These are phyloP conservation scores for Lachnellula willkommii DNA, from an alignment of 2,329 filamentous ascomycete genomes.

Conservation along the genomic window DNA sequence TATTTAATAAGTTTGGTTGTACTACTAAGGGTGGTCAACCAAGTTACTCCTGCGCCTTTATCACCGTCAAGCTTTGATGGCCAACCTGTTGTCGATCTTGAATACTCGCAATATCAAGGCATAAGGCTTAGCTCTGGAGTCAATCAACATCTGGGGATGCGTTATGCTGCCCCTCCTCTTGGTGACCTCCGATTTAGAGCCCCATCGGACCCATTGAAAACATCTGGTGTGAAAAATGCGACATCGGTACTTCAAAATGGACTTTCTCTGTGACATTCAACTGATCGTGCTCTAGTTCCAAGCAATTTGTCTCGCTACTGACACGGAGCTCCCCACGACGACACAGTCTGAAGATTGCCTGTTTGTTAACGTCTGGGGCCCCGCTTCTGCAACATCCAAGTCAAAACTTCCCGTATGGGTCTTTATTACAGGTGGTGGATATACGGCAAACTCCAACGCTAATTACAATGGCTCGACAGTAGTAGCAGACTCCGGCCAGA, in stretches of 20 bases:
- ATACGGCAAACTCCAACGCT: constrained; percentile 42
- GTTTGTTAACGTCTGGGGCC: constrained; percentile 42
- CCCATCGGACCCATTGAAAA: constrained; percentile 39
- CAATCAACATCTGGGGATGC: constrained; percentile 66
- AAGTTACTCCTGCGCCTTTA: not conserved
- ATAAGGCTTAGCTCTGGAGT: constrained; percentile 48
- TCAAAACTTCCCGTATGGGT: constrained; percentile 50
- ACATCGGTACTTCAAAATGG: constrained; percentile 12
- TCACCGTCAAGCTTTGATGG: not conserved
- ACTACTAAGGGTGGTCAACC: not conserved
- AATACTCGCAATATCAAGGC: constrained; percentile 62
- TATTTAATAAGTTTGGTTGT: not conserved
- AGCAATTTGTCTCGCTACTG: constrained; percentile 41
- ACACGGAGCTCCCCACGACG: constrained; percentile 23
- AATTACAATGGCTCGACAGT: constrained; percentile 48
- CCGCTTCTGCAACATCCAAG: constrained; percentile 34
- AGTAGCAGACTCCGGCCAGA: constrained; percentile 39
- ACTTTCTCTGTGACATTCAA: not conserved
- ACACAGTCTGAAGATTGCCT: constrained; percentile 39
- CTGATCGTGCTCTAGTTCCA: constrained; percentile 34
- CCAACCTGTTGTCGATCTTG: constrained; percentile 49
- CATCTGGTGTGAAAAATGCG: constrained; percentile 16
- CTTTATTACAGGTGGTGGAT: constrained; percentile 47
- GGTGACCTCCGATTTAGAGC: constrained; percentile 60
- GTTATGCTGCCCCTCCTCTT: constrained; percentile 64